A percentile compares a stretch with the other conserved stretches of the same genome.
Evolutionary conservation across 345 rosid genomes (phyloP).

Genomic region (Pseudoturritis turrita): DNA sequence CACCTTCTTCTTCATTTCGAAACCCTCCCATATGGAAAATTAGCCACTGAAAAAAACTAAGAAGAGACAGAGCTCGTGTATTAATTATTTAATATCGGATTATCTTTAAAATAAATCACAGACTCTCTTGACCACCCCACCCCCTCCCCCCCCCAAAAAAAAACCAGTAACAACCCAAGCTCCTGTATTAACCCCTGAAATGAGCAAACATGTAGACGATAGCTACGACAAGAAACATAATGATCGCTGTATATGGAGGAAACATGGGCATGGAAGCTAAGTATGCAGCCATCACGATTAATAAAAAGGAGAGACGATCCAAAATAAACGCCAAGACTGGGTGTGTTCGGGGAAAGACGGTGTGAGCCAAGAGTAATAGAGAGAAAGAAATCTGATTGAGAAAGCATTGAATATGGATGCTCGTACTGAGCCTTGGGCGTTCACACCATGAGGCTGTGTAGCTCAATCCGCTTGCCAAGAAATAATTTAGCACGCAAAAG

Average conservation of each 20-base stretch:
- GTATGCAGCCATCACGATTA: neutral
- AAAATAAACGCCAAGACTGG: neutral
- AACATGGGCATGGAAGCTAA: neutral
- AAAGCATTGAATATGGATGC: neutral
- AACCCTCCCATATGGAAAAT: too few species aligned
- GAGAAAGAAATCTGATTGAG: neutral
- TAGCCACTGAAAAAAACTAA: too few species aligned
- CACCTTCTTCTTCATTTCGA: too few species aligned
- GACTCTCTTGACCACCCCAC: too few species aligned
- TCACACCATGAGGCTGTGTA: neutral
- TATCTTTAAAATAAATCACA: too few species aligned
- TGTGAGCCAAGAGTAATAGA: neutral
- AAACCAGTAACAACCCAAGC: too few species aligned
- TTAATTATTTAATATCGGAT: too few species aligned
- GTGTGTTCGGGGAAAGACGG: neutral
- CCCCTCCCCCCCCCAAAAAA: too few species aligned
- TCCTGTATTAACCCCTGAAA: neutral
- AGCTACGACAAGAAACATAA: neutral
- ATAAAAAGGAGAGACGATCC: neutral
- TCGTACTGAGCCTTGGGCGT: neutral
- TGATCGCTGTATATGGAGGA: neutral
- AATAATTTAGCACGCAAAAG: neutral
- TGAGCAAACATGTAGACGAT: neutral
- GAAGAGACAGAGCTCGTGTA: too few species aligned
- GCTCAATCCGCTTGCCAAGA: neutral